A percentile compares a stretch with the other conserved stretches of the same genome.
Evolutionary conservation across 805 yeast species (phyloP).

Genomic region (Ogataea haglerorum): DNA sequence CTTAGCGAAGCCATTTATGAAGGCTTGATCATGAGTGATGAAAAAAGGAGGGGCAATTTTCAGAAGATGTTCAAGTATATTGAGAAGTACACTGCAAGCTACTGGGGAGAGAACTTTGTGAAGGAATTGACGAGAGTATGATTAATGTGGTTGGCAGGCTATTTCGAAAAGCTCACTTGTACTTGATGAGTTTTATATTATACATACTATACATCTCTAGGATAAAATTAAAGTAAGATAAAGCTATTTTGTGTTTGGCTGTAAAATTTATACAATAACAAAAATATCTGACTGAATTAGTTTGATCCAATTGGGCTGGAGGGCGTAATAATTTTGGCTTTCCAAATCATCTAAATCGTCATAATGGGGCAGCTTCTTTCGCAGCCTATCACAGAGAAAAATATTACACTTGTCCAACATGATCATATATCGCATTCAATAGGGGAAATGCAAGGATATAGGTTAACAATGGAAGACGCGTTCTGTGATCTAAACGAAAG

Average conservation of each 20-base stretch:
- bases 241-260: conserved; percentile 2
- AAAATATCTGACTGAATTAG: neutral
- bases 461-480: conserved; percentile 75
- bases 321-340: neutral
- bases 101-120: conserved; percentile 97
- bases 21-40: conserved; percentile 79
- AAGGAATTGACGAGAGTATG: conserved; percentile 53
- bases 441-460: conserved; percentile 77
- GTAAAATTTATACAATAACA: conserved; percentile 9
- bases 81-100: conserved; percentile 89
- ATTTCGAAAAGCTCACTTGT: too few species aligned
- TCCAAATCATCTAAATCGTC: too few species aligned
- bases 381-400: conserved; percentile 69
- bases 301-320: neutral
- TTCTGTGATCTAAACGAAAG: conserved; percentile 45
- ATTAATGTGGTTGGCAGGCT: neutral
- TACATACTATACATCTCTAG: neutral
- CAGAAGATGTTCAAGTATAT: conserved; percentile 82
- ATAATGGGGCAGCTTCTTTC: conserved; percentile 72
- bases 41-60: conserved; percentile 75
- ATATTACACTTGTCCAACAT: conserved; percentile 45
- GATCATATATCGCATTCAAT: conserved; percentile 53
- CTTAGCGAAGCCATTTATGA: conserved; percentile 81
- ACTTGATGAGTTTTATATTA: neutral
- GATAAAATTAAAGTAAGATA: neutral